Conservation (phyloP, 2,329 filamentous ascomycete species). For the Lasiodiplodia sp. region DNA sequence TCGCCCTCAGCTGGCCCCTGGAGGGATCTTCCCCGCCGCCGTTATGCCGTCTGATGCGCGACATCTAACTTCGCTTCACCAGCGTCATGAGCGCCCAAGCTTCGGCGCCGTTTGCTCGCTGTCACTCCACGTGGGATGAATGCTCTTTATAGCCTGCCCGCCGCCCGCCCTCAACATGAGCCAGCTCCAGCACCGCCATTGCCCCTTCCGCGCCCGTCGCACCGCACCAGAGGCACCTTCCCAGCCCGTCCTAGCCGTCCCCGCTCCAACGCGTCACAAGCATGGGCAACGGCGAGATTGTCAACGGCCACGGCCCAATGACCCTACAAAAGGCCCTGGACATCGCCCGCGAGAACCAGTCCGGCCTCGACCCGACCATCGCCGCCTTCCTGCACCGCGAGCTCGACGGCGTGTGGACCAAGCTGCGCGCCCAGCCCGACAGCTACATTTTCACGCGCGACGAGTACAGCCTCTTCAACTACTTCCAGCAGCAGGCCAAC, state of each 20-base stretch:
- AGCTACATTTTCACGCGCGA: constrained; percentile 77
- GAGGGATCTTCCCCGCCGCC: constrained; percentile 24
- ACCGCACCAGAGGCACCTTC: constrained; percentile 33
- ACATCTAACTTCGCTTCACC: constrained; percentile 20
- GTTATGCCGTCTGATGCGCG: constrained; percentile 24
- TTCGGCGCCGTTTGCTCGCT: constrained; percentile 25
- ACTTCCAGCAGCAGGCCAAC: constrained; percentile 73
- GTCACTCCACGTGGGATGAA: constrained; percentile 25
- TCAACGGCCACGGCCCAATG: constrained; percentile 51
- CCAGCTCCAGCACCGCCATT: background rate
- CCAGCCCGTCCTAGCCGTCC: constrained; percentile 38
- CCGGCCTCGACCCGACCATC: constrained; percentile 70
- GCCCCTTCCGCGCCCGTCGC: background rate
- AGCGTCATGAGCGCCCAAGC: constrained; percentile 1
- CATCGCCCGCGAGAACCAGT: constrained; percentile 75
- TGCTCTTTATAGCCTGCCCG: constrained; percentile 20
- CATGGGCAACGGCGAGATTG: constrained; percentile 53
- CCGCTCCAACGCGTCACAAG: constrained; percentile 10
- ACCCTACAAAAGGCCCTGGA: constrained; percentile 74
- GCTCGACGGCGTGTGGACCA: constrained; percentile 68
- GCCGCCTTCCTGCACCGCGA: constrained; percentile 69
- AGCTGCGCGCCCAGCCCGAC: constrained; percentile 68
- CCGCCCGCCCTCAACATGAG: constrained; percentile 13
- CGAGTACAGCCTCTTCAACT: constrained; percentile 89
- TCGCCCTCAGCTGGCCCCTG: background rate